These are phyloP conservation scores for Colletotrichum truncatum DNA, from an alignment of 2,329 filamentous ascomycete species.

Conservation along the genomic window DNA sequence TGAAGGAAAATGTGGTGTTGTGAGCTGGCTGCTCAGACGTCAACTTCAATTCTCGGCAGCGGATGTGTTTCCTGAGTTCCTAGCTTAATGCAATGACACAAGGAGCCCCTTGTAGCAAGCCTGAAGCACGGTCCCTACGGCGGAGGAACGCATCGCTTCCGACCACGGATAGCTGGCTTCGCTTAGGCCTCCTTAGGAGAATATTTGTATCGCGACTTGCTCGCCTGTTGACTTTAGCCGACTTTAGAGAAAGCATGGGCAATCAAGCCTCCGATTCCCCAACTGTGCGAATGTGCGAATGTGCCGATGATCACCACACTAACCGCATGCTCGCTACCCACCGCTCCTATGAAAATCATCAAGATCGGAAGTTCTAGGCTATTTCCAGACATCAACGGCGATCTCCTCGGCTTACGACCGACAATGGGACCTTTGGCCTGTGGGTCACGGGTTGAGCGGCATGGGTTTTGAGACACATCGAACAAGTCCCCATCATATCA, in stretches of 20 bases:
- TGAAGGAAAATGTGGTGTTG: too few relatives aligned
- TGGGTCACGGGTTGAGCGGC: not conserved
- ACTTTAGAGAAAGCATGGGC: not conserved
- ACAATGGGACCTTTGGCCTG: too few relatives aligned
- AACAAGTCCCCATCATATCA: not conserved
- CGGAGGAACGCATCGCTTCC: not conserved
- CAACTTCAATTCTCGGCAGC: too few relatives aligned
- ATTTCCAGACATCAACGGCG: not conserved
- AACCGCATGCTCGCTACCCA: too few relatives aligned
- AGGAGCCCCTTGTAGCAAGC: not conserved
- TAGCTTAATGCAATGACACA: not conserved
- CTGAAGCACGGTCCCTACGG: not conserved
- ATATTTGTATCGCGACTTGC: too few relatives aligned
- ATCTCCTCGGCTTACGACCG: not conserved
- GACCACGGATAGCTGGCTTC: not conserved
- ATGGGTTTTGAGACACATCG: not conserved
- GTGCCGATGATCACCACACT: too few relatives aligned
- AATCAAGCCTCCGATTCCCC: not conserved
- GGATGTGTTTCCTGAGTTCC: slow-evolving; percentile 3
- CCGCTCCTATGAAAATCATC: not conserved
- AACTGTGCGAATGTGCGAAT: too few relatives aligned
- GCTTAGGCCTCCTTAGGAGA: too few relatives aligned
- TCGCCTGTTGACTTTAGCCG: not conserved
- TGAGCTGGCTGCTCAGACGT: too few relatives aligned
- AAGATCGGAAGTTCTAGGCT: not conserved